Evolutionary conservation across 768 basidiomycete species (phyloP).

Genomic region (Suillus decipiens): DNA sequence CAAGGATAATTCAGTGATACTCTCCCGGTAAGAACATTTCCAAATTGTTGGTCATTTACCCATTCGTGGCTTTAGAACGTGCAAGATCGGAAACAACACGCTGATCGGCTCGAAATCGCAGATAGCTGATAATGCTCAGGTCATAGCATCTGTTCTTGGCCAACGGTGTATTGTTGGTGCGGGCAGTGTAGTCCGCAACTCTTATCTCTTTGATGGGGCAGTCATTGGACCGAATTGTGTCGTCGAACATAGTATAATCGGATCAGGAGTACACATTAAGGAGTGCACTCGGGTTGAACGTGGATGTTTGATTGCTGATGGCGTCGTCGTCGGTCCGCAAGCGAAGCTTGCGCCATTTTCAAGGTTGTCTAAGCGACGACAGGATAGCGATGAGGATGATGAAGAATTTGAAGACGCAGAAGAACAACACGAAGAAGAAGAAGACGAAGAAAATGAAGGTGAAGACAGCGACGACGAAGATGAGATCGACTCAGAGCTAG

Average conservation of each 20-base stretch:
- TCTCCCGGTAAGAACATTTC: constrained; percentile 67
- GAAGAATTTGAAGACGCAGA: constrained; percentile 35
- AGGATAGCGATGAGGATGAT: constrained; percentile 30
- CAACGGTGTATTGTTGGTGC: constrained; percentile 72
- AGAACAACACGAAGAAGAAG: constrained; percentile 26
- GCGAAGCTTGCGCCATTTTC: constrained; percentile 69
- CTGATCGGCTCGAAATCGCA: constrained; percentile 82
- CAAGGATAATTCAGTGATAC: constrained; percentile 69
- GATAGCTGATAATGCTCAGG: constrained; percentile 64
- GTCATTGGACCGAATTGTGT: constrained; percentile 67
- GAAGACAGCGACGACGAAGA: constrained; percentile 34
- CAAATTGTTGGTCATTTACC: constrained; percentile 1
- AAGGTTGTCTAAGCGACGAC: constrained; percentile 61
- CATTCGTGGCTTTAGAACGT: constrained; percentile 55
- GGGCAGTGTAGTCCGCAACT: constrained; percentile 64
- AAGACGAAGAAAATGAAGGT: constrained; percentile 21
- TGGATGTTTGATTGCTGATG: constrained; percentile 83
- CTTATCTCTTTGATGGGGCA: constrained; percentile 84
- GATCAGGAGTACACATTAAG: constrained; percentile 70
- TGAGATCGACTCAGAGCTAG: constrained; percentile 58
- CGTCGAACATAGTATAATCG: constrained; percentile 82
- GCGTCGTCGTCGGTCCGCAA: constrained; percentile 75
- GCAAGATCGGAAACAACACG: constrained; percentile 77
- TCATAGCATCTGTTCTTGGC: constrained; percentile 79
- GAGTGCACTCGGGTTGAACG: constrained; percentile 64